Percentiles rank a stretch among this genome's conserved stretches.
Conservation (phyloP, 169 alveolate genomes). For the Cryptosporidium canis region DNA sequence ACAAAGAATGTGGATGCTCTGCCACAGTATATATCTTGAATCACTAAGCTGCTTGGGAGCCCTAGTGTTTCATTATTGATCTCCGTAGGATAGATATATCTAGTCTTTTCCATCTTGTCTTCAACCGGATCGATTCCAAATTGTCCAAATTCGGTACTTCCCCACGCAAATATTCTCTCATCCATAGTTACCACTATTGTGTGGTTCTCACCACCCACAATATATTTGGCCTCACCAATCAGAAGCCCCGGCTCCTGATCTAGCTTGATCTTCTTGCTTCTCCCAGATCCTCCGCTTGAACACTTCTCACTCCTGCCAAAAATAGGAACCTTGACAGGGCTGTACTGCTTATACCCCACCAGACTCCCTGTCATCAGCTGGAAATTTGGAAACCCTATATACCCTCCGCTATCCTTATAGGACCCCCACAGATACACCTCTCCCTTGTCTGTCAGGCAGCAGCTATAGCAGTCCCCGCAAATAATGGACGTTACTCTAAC, state of each 20-base stretch:
- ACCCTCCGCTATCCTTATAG: constrained; percentile 82
- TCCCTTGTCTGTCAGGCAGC: constrained; percentile 79
- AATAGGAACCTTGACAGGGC: constrained; percentile 71
- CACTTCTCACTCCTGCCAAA: constrained; percentile 10
- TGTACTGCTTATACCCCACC: constrained; percentile 8
- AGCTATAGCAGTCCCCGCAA: constrained; percentile 87
- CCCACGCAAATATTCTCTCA: constrained; percentile 59
- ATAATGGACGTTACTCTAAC: constrained; percentile 75
- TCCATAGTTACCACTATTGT: constrained; percentile 48
- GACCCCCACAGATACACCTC: constrained; percentile 83
- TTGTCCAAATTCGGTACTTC: constrained; percentile 71
- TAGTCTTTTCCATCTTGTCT: constrained; percentile 39
- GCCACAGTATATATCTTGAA: constrained; percentile 74
- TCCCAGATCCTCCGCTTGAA: neutral
- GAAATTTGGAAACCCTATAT: constrained; percentile 83
- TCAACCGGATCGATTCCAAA: constrained; percentile 38
- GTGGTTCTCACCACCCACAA: constrained; percentile 75
- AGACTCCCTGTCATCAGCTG: constrained; percentile 32
- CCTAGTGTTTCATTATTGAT: constrained; percentile 1
- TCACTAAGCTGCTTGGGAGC: neutral
- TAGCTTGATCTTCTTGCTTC: constrained; percentile 56
- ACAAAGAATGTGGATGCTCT: constrained; percentile 84
- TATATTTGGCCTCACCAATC: constrained; percentile 72
- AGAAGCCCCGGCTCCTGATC: constrained; percentile 74
- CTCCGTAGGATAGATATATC: constrained; percentile 36